Evolutionary conservation across 2,329 filamentous ascomycete species (phyloP), one percentile per base, ranked within the genome.

Genomic region (Fusarium tricinctum): DNA sequence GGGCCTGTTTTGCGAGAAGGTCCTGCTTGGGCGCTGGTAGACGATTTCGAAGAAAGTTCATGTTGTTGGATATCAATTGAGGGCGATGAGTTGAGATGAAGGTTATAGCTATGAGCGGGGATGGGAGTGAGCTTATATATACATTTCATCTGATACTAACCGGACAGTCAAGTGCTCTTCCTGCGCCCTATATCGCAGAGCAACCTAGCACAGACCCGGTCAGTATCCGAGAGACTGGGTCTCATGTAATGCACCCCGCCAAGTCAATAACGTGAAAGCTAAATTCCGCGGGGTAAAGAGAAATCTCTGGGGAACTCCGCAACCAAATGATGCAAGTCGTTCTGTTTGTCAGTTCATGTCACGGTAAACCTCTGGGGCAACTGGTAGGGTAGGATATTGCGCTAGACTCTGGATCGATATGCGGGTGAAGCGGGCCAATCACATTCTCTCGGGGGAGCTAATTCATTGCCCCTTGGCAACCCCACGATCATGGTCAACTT

Each of bases 401-500:
- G 26, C 9, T 8, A 26, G 9, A 26, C 8, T 8, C 26, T 3
- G 3, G 9, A 26, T 8, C 8, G 26, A 26, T 26, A 26, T 26
- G 8, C 8, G 26, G 26, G 9, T 26, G 26, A 26, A 26, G 26
- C 26, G 26, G 26, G 9, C 66, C 40, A 74, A 75, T 75, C 14
- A 52, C 8, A 8, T 3, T 0, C 7, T 3, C 4, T 74, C 72
- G 58, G 72, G 72, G 74, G 43, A 75, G 51, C 70, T 72, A 73
- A 71, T 67, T 30, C 1, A 0, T 39, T 51, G 52, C 38, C 53
- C 57, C 53, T 44, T 13, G 9, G 26, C 9, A 10, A 26, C 26
- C 26, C 26, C 26, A 26, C 8, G 9, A 26, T 3, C 8, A 26
- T 8, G 26, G 6, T 3, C 26, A 23, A 33, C 23, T 38, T 38